A percentile compares a stretch with the other conserved stretches of the same genome.
Evolutionary conservation across 139 green algal genomes (phyloP).

Genomic region (Ostreobium quekettii): DNA sequence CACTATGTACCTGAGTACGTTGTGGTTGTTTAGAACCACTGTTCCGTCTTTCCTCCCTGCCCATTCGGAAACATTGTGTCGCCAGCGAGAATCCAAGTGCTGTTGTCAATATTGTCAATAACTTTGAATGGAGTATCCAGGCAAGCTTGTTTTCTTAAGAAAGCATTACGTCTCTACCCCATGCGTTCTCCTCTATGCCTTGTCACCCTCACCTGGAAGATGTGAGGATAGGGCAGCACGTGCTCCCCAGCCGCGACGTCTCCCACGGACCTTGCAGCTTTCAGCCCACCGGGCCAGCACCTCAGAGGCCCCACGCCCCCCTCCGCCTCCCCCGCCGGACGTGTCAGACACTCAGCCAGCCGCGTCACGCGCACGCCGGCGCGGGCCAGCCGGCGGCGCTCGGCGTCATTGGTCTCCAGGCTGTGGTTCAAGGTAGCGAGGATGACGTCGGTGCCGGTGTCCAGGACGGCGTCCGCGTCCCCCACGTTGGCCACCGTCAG

Average conservation of each 20-base stretch:
- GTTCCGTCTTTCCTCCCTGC: no score
- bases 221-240: slow-evolving; percentile 72
- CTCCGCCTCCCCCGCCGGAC: slow-evolving; percentile 42
- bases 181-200: background rate
- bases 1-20: no score
- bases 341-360: slow-evolving; percentile 47
- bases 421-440: background rate
- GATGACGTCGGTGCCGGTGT: slow-evolving; percentile 26
- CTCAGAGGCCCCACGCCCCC: slow-evolving; percentile 74
- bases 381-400: slow-evolving; percentile 48
- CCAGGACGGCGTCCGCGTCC: slow-evolving; percentile 56
- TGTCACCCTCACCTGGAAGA: slow-evolving; percentile 50
- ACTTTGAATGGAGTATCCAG: no score
- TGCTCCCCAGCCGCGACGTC: slow-evolving; percentile 74
- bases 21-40: no score
- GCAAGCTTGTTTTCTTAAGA: no score
- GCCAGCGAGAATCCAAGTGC: no score
- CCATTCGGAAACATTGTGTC: no score
- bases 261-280: slow-evolving; percentile 69
- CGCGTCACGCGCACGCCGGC: slow-evolving; percentile 46
- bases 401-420: slow-evolving; percentile 23
- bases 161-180: no score
- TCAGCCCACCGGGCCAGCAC: slow-evolving; percentile 83
- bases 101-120: no score
- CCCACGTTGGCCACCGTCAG: slow-evolving; percentile 56